Evolutionary conservation across 2,329 filamentous ascomycete species (phyloP).

Genomic region (Apiospora marii): DNA sequence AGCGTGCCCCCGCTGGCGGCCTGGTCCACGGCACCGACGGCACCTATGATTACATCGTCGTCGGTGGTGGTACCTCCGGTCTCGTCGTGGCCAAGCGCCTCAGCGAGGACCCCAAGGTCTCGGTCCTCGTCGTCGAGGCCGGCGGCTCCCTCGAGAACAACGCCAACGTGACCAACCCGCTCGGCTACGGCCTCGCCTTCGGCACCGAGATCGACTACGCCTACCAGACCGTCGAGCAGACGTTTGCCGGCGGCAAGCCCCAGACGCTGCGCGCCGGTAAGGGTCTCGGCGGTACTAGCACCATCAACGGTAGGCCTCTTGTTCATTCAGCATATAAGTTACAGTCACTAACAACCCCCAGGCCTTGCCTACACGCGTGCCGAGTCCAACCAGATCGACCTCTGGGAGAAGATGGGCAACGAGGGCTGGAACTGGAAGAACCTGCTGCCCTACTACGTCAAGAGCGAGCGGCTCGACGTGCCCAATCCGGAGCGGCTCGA

Average conservation of each 20-base stretch:
- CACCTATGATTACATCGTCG: slow-evolving; percentile 27
- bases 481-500: slow-evolving; percentile 15
- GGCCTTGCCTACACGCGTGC: slow-evolving; percentile 48
- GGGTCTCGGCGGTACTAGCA: slow-evolving; percentile 26
- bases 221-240: slow-evolving; percentile 23
- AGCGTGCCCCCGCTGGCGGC: background rate
- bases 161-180: slow-evolving; percentile 23
- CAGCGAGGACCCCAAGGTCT: slow-evolving; percentile 22
- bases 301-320: slow-evolving; percentile 23
- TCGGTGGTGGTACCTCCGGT: slow-evolving; percentile 24
- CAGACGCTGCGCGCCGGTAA: slow-evolving; percentile 25
- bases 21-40: background rate
- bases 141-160: slow-evolving; percentile 26
- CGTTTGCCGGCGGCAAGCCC: slow-evolving; percentile 22
- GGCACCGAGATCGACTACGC: slow-evolving; percentile 26
- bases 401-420: slow-evolving; percentile 46
- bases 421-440: slow-evolving; percentile 45
- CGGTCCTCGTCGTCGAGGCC: slow-evolving; percentile 26
- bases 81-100: slow-evolving; percentile 27
- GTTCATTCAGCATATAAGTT: background rate
- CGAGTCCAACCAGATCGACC: slow-evolving; percentile 45
- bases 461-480: slow-evolving; percentile 30
- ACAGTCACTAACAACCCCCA: slow-evolving; percentile 30
- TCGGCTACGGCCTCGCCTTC: slow-evolving; percentile 24
- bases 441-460: slow-evolving; percentile 39